These are phyloP conservation scores for Aspergillus piperis DNA, from an alignment of 2,329 filamentous ascomycete species.

Conservation along the genomic window DNA sequence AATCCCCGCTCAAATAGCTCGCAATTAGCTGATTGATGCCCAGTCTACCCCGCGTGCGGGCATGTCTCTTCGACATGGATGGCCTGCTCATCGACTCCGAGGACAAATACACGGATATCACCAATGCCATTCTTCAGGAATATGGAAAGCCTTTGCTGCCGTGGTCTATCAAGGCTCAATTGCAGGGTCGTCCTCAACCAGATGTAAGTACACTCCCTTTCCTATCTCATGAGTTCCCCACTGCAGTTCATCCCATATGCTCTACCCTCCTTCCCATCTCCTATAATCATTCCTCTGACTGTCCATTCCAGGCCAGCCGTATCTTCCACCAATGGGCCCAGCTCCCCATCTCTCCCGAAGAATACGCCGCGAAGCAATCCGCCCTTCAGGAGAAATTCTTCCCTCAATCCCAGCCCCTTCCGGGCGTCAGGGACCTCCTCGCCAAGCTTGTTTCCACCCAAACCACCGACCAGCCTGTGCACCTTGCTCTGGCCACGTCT, in stretches of 20 bases:
- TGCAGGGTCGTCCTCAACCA: constrained; percentile 67
- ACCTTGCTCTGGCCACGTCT: constrained; percentile 85
- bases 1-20: too few species aligned
- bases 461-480: constrained; percentile 53
- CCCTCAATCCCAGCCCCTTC: constrained; percentile 71
- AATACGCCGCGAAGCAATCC: constrained; percentile 64
- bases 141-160: constrained; percentile 76
- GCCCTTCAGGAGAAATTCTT: constrained; percentile 72
- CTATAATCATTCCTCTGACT: not conserved
- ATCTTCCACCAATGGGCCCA: constrained; percentile 81
- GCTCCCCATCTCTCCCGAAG: constrained; percentile 71
- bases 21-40: not conserved
- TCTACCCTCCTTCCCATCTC: not conserved
- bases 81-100: constrained; percentile 92
- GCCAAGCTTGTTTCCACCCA: constrained; percentile 36
- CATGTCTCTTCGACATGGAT: constrained; percentile 98
- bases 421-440: constrained; percentile 74
- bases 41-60: constrained; percentile 77
- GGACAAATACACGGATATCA: constrained; percentile 80
- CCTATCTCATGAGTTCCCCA: not conserved
- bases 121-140: constrained; percentile 77
- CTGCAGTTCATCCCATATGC: not conserved
- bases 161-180: constrained; percentile 89
- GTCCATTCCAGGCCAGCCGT: constrained; percentile 49
- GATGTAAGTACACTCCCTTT: constrained; percentile 41